Evolutionary conservation across 768 basidiomycete species (phyloP), one percentile per base, ranked within the genome.

Genomic region (Rhodotorula graminis): DNA sequence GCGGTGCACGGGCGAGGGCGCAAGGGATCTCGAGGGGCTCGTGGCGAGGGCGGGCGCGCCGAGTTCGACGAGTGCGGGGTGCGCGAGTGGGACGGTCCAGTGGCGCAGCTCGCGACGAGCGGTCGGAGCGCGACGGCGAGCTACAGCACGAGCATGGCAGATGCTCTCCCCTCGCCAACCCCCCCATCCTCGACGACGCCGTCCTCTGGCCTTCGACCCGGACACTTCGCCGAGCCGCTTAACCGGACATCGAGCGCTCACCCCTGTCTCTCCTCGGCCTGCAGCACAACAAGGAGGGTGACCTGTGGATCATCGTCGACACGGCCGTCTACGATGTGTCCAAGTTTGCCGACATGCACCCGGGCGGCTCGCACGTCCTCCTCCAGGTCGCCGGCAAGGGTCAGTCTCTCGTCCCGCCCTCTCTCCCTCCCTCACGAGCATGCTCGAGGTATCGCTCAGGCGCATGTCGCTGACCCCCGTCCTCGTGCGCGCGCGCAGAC

Each of bases 221-320:
- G 52, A 18, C 50, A 64, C 50, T 11, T 52, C 50, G 50, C 50
- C 50, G 50, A 25, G 23, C 50, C 50, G 50, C 50, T 46, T 46
- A 42, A 18, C 37, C 31, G 8, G 50, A 64, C n/a, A 27, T 33
- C 31, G 40, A 16, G 52, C 47, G 49, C 21, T 33, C 29, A 46
- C 29, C 21, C 8, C 37, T 23, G 2, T 25, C 47, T 15, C 19
- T 49, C 29, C 2, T 10, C 6, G 49, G 33, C 46, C 19, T 40
- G 29, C 72, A 90, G 87, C 91, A 93, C 82, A 89, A 89, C 81
- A 89, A 85, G 77, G 82, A 84, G 31, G 90, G 86, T 64, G 92
- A 93, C 82, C 84, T 93, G 88, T 93, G 91, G 90, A 85, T 92
- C 64, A 83, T 89, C 53, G 84, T 92, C 63, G 91, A 69, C 55